Evolutionary conservation across 202 grass and related monocot species (phyloP).

Genomic region (Hordeum pubiflorum): DNA sequence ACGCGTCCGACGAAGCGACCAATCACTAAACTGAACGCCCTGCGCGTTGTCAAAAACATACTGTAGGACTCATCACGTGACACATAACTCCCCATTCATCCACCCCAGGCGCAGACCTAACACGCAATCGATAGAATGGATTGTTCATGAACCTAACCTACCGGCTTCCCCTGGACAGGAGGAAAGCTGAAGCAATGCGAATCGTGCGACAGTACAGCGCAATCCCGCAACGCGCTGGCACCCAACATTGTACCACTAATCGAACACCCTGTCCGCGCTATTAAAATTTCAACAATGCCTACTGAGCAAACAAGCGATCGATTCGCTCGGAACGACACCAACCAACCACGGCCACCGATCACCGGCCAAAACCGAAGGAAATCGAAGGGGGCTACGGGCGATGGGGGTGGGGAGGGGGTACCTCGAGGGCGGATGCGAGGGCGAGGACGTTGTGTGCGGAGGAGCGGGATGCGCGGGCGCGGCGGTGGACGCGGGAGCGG

Average conservation of each 20-base stretch:
- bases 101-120: neutral
- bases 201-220: neutral
- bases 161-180: neutral
- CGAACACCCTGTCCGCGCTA: too few relatives aligned
- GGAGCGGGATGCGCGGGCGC: constrained; percentile 58
- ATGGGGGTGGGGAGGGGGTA: neutral
- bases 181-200: neutral
- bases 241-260: neutral
- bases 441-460: constrained; percentile 61
- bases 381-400: neutral
- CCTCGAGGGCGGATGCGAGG: constrained; percentile 58
- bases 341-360: too few relatives aligned
- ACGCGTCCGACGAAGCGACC: neutral
- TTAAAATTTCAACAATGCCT: too few relatives aligned
- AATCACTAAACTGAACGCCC: neutral
- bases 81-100: neutral
- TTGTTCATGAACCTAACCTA: neutral
- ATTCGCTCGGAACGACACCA: neutral
- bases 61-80: neutral
- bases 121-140: neutral
- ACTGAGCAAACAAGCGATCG: neutral
- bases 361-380: neutral
- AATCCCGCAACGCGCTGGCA: neutral
- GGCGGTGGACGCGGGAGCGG: constrained; percentile 49
- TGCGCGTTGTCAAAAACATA: neutral